These are phyloP conservation scores for Euphorbia tirucalli DNA, from an alignment of 345 rosid species.

Conservation along the genomic window DNA sequence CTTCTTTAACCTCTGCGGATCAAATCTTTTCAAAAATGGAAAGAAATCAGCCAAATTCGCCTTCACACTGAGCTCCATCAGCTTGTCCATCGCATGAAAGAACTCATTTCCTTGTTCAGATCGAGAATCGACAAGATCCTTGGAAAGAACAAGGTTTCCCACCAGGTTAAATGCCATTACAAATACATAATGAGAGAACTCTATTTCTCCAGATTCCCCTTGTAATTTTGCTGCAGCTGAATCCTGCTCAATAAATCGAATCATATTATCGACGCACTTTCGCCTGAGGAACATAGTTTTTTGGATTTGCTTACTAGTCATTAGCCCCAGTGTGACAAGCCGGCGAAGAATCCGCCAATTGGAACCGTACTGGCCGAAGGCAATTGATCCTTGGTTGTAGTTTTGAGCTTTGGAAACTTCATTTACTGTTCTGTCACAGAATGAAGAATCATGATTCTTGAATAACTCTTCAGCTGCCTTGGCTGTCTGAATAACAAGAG, in stretches of 20 bases:
- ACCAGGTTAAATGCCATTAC: too few relatives aligned
- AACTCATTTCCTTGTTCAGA: too few relatives aligned
- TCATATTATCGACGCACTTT: background rate
- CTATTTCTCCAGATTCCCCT: too few relatives aligned
- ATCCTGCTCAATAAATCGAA: background rate
- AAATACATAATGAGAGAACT: too few relatives aligned
- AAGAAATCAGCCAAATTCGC: too few relatives aligned
- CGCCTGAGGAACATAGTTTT: background rate
- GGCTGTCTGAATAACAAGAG: background rate
- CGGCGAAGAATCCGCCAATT: background rate
- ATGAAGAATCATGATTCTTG: background rate
- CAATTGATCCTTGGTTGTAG: conserved; percentile 16
- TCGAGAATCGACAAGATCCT: too few relatives aligned
- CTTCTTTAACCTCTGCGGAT: too few relatives aligned
- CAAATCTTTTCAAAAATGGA: too few relatives aligned
- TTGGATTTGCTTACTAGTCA: background rate
- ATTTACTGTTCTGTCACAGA: background rate
- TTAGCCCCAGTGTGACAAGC: background rate
- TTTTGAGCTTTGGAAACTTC: conserved; percentile 2
- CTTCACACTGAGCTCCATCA: too few relatives aligned
- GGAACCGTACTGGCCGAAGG: background rate
- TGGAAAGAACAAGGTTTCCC: too few relatives aligned
- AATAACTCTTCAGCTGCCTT: background rate
- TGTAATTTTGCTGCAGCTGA: too few relatives aligned
- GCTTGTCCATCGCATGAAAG: too few relatives aligned